Percentiles rank a stretch among this genome's conserved stretches.
phyloP scores from a whole-genome alignment of 2,329 filamentous ascomycete genomes.

The Colletotrichum tropicicola region DNA sequence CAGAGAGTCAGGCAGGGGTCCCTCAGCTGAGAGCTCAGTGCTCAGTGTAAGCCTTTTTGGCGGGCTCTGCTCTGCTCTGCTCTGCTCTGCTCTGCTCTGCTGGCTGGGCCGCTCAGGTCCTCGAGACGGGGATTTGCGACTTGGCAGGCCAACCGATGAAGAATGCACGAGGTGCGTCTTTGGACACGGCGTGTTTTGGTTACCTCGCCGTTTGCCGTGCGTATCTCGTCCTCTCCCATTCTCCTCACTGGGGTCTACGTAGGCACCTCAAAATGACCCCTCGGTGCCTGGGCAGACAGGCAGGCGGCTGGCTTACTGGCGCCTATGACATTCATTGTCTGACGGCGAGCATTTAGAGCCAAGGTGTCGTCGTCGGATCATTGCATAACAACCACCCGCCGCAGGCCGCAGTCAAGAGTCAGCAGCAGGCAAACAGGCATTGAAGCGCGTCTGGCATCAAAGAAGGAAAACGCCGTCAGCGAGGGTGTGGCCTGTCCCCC shows the following conservation, averaged over 20 bases:
- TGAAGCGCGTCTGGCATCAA: too few species aligned
- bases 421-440: neutral
- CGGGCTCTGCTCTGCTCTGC: neutral
- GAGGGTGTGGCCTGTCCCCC: conserved; percentile 6
- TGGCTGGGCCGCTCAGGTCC: conserved; percentile 21
- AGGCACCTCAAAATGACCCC: too few species aligned
- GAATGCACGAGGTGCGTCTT: conserved; percentile 12
- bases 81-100: neutral
- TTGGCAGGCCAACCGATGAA: conserved; percentile 27
- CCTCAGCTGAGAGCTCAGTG: neutral
- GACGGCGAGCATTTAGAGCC: neutral
- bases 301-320: neutral
- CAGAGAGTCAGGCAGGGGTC: neutral
- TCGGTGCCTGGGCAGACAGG: too few species aligned
- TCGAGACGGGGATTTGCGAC: conserved; percentile 21
- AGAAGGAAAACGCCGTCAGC: neutral
- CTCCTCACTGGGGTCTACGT: too few species aligned
- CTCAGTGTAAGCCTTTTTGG: conserved; percentile 21
- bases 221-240: too few species aligned
- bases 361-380: conserved; percentile 2
- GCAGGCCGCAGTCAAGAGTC: neutral
- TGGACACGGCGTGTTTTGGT: neutral
- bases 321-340: neutral
- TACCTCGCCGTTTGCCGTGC: neutral
- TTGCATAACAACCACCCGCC: conserved; percentile 1